Evolutionary conservation across 108 stramenopile genomes (phyloP), one percentile per base, ranked within the genome.

Genomic region (Pseudonitzschia pungens): DNA sequence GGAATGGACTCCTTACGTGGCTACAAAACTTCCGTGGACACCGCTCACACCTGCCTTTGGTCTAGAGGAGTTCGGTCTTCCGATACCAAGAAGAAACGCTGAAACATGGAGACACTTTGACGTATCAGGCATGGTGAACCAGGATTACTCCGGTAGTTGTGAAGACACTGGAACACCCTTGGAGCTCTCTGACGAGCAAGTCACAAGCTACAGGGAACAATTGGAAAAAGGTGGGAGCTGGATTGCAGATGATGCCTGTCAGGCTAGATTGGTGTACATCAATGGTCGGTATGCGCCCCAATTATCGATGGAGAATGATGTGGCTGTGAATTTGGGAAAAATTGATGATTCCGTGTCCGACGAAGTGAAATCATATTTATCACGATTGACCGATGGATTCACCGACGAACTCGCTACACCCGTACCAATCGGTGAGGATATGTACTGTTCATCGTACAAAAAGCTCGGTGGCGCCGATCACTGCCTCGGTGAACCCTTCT

Each of bases 71-170:
- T 95, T 85, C 72, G 93, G 93, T 7, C 56, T 95, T 20, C 93
- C 93, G 10, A 79, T 86, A 48, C 84, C 85, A 20, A 75, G 92
- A 50, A 86, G 86, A 36, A 85, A 88, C 32, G 94, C 94, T 21
- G 94, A 95, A 74, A 83, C 94, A 14, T 95, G 94, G 94, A 74
- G 91, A 42, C 84, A 90, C 24, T 95, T 93, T 81, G 94, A 95
- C 76, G 91, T 93, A 21, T 72, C 72, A 64, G 86, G 92, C 26
- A 73, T 95, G 79, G 77, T 89, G 16, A 75, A 65, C 70, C 76
- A 79, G 57, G 89, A 92, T 73, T 95, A 92, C 70, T 88, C 89
- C 11, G 80, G 74, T 11, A 57, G 43, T 29, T 54, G 77, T 22
- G 79, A 78, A 60, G 85, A 76, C 11, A 71, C 64, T 55, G 87